These are phyloP conservation scores for Alternaria arborescens DNA, from an alignment of 2,329 filamentous ascomycete species.

Conservation along the genomic window DNA sequence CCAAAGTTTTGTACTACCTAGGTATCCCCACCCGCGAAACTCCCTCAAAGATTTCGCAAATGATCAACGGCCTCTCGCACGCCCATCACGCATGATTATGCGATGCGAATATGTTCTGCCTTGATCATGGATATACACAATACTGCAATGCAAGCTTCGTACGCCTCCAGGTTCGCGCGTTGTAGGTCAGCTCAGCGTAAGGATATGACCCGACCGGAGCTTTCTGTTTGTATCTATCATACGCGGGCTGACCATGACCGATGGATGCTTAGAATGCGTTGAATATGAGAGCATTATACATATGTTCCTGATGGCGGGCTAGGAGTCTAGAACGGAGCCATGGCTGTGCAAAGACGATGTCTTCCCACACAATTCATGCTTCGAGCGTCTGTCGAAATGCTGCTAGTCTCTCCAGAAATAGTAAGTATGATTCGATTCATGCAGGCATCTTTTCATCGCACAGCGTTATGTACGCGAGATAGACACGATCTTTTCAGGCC, in stretches of 20 bases:
- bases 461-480: too few species aligned
- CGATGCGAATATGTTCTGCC: not conserved
- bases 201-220: not conserved
- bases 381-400: not conserved
- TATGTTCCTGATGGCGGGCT: not conserved
- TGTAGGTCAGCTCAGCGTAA: not conserved
- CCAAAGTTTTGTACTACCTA: too few species aligned
- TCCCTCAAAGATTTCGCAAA: not conserved
- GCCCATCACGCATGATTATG: not conserved
- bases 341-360: not conserved
- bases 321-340: rapidly evolving
- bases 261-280: not conserved
- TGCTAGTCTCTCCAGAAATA: not conserved
- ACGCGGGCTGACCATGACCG: not conserved
- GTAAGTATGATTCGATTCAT: not conserved
- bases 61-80: not conserved
- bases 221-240: not conserved
- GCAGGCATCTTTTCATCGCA: not conserved
- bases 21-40: not conserved
- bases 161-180: not conserved
- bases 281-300: not conserved
- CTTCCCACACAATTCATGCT: not conserved
- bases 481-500: not conserved
- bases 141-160: not conserved
- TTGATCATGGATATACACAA: not conserved